Evolutionary conservation across 225 moss, liverwort and hornwort genomes (phyloP), one percentile per base, ranked within the genome.

Genomic region (Bryum argenteum): DNA sequence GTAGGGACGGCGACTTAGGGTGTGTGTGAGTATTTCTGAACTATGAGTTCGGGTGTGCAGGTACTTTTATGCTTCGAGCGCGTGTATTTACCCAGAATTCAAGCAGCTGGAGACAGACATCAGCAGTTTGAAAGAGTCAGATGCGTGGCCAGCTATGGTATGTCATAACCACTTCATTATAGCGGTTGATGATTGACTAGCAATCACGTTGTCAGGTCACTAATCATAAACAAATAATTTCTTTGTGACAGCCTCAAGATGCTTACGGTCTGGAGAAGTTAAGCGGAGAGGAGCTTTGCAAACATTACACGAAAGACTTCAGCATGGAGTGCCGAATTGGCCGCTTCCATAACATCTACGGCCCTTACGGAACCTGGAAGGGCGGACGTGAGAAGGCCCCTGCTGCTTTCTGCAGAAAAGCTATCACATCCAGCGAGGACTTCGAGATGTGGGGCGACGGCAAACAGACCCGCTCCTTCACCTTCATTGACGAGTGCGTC

Each of bases 91-190:
- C 66, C 96, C 96, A 0, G 96, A 96, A 74, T 96, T 90, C 73
- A 96, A 96, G 86, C 96, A 96, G 76, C 70, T 96, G 84, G 91
- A 96, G 23, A 85, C 84, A 0, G 89, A 86, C 77, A 89, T 82
- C 75, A 88, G 63, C 71, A 89, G 85, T 56, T 71, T 96, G 72
- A 96, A 96, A 87, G 96, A 96, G 77, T 81, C 91, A 4, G 96
- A 96, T 39, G 96, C 96, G 1, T 96, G 96, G 96, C 96, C 96
- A 54, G 96, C 96, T 23, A 82, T 93, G 89, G 96, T 95, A 85
- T 63, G 77, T 48, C 23, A 6, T 16, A 10, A 5, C 16, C 57
- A 44, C 51, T 11, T 20, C 8, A 21, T 37, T 16, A 2, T 8
- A 2, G 48, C 14, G 23, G 28, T 56, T 8, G 56, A 12, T 21